These are phyloP conservation scores for Solanum okadae DNA, from an alignment of 257 asterid genomes.

Conservation along the genomic window DNA sequence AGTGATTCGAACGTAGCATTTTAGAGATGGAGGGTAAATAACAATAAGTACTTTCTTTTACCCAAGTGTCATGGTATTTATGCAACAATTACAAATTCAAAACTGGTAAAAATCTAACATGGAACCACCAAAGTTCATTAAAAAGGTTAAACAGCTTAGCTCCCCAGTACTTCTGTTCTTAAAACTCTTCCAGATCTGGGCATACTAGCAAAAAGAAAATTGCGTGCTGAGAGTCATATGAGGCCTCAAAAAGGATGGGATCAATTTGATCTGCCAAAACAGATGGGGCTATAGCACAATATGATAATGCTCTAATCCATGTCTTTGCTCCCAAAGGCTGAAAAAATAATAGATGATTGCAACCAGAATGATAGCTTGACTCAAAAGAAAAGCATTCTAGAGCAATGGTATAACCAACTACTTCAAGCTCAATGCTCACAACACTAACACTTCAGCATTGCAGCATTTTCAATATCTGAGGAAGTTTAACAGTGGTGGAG, in stretches of 20 bases:
- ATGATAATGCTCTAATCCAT: constrained; percentile 64
- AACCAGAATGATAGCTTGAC: constrained; percentile 73
- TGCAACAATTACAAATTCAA: neutral
- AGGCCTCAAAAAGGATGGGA: constrained; percentile 86
- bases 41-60: neutral
- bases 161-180: constrained; percentile 92
- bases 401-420: constrained; percentile 51
- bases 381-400: constrained; percentile 48
- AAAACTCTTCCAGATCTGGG: constrained; percentile 76
- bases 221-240: constrained; percentile 80
- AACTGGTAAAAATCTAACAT: constrained; percentile 64
- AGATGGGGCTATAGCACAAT: constrained; percentile 76
- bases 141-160: constrained; percentile 83
- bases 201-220: constrained; percentile 72
- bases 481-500: constrained; percentile 85
- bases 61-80: neutral
- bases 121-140: constrained; percentile 77
- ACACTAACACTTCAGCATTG: constrained; percentile 59
- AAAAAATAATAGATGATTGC: constrained; percentile 64
- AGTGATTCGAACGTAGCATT: neutral
- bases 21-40: neutral
- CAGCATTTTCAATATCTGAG: constrained; percentile 74
- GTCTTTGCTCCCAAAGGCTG: constrained; percentile 63
- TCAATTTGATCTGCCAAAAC: constrained; percentile 78
- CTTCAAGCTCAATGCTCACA: constrained; percentile 77